Evolutionary conservation across 2,329 filamentous ascomycete genomes (phyloP), one percentile per base, ranked within the genome.

Genomic region (Gliomastix tumulicola): DNA sequence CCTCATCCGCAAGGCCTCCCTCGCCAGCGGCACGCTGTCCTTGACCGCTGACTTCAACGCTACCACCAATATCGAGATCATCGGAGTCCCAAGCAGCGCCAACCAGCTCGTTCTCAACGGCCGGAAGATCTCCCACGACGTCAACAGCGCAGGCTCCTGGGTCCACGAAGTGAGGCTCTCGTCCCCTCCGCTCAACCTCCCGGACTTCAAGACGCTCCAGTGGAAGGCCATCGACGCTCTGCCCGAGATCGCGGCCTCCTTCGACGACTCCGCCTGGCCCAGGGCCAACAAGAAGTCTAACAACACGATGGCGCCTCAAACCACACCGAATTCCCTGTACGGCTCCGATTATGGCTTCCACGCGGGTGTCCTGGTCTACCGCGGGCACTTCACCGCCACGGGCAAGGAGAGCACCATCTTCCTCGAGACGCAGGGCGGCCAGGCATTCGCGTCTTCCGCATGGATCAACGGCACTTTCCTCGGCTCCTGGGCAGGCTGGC

Each of bases 21-120:
- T 82, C 2, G 48, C 71, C 6, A 75, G 69, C 3, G 62, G 60
- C n/a, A 68, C 69, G 2, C 63, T 90, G 5, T 65, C 72, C 11
- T 54, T 90, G 4, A 74, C 72, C 5, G 85, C 81, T 4, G 85
- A 92, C 48, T 68, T 89, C 43, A 89, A 90, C 46, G 56, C 68
- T 1, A 87, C 83, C 0, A 79, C 79, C 0, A 49, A 72, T 0
- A 57, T 90, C 12, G 82, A 88, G 44, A 65, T 90, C 17, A 74
- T 88, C 21, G 79, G 82, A 4, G 79, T 74, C 0, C 70, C 76
- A 0, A 52, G 51, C 1, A 61, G 74, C 2, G 68, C 70, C 3
- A 58, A 54, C 0, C 49, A 79, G 5, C 44, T 54, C 3, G 12
- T 27, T 27, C 15, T 68, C 32, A 73, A 71, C 21, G 63, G 61